Base-by-base conservation (phyloP, 2,329 filamentous ascomycete genomes). In the Lasiodiplodia hormozganensis region DNA sequence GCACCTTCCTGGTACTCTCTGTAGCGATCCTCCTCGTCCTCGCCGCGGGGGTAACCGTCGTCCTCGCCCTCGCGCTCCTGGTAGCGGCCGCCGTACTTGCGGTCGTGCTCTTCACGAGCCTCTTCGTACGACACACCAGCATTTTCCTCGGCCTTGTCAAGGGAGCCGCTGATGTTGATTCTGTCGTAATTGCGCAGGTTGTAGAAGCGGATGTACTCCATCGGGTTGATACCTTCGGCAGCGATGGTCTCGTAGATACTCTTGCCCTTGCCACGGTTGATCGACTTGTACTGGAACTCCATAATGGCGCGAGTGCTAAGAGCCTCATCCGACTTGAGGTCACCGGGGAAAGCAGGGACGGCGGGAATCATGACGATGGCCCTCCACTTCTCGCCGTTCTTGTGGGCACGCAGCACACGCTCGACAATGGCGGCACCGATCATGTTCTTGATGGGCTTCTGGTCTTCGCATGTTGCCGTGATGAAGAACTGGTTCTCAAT, bases 401-500 rank as follows among this genome's bases (percentile, higher is more conserved):
- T 81, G 71, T 90, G 86, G 21, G 93, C 93, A 40, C 90, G 88
- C 23, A 93, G 75, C 71, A 95, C 91, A 43, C 93, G 88, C 71
- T 93, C 89, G 7, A 93, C 92, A 62, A 96, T 91, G 34, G 91
- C 91, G 6, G 88, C 88, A 56, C 92, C 92, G 70, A 96, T 90
- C 77, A 90, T 89, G 80, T 96, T 96, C 74, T 85, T 86, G 56
- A 96, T 88, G 0, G 92, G 91, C 70, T 85, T 85, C 76, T 94
- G 92, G 68, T 88, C 82, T 66, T 91, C 85, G 58, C 84, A 85
- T 1, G 92, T 94, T 2, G 92, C 91, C 0, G 92, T 96, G 79
- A 96, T 96, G 84, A 96, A 96, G 82, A 96, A 96, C 84, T 93
- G 89, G 74, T 94, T 94, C 77, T 94, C 91, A 43, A 94, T 93